Conservation (phyloP, 352 stramenopile species). For the Nothophytophthora sp. region DNA sequence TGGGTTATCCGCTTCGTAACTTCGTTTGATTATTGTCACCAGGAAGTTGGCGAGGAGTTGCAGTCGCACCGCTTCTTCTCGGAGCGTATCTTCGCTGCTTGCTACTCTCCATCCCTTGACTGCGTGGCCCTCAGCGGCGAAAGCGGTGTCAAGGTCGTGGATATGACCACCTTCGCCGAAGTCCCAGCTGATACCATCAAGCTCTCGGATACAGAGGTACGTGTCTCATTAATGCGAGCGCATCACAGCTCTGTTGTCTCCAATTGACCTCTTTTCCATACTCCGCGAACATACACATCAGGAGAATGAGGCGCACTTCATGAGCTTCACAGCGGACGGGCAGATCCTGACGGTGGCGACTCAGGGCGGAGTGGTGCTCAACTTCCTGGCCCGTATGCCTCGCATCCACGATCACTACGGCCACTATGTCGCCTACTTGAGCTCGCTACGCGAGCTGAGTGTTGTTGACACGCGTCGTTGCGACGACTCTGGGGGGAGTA, state of each 20-base stretch:
- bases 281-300: slow-evolving; percentile 4
- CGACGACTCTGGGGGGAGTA: slow-evolving; percentile 23
- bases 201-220: slow-evolving; percentile 71
- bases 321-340: slow-evolving; percentile 86
- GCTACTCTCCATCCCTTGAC: slow-evolving; percentile 80
- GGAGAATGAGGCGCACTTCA: slow-evolving; percentile 79
- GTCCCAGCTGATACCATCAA: slow-evolving; percentile 82
- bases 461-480: slow-evolving; percentile 82
- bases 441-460: slow-evolving; percentile 88
- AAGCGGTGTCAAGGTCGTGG: slow-evolving; percentile 90
- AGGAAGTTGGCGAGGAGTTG: slow-evolving; percentile 91
- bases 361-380: slow-evolving; percentile 85
- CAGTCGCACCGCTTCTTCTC: slow-evolving; percentile 84
- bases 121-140: slow-evolving; percentile 86
- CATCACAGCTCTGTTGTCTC: no score
- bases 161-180: slow-evolving; percentile 85
- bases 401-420: slow-evolving; percentile 87
- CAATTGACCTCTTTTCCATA: no score
- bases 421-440: slow-evolving; percentile 92
- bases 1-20: background rate
- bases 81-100: slow-evolving; percentile 74
- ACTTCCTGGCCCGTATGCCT: slow-evolving; percentile 92
- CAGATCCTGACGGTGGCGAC: slow-evolving; percentile 93
- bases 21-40: slow-evolving; percentile 4
- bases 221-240: no score